phyloP scores from a whole-genome alignment of 2,329 filamentous ascomycete species.

The Graphilbum ipis-grandicollis region DNA sequence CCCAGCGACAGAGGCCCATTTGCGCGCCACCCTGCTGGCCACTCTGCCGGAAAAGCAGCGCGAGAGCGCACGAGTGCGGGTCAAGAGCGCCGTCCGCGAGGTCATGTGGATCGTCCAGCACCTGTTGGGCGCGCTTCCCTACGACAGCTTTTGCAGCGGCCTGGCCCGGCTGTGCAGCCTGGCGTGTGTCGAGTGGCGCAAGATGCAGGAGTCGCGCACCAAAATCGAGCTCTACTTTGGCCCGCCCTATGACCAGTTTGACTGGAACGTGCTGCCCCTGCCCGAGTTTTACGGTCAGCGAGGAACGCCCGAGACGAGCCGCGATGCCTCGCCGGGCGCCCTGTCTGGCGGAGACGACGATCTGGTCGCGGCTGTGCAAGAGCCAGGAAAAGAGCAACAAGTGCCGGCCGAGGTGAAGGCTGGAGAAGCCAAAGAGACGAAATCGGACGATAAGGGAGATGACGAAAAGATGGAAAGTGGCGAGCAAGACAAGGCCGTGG shows the following conservation, averaged over 20 bases:
- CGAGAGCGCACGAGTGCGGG: slow-evolving; percentile 12
- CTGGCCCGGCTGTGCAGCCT: slow-evolving; percentile 14
- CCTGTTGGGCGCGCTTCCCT: slow-evolving; percentile 15
- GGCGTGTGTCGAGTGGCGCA: slow-evolving; percentile 16
- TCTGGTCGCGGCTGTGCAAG: neutral
- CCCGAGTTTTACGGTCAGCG: slow-evolving; percentile 11
- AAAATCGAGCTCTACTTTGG: slow-evolving; percentile 21
- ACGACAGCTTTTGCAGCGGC: slow-evolving; percentile 14
- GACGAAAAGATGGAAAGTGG: neutral
- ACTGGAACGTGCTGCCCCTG: slow-evolving; percentile 18
- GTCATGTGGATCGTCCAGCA: slow-evolving; percentile 18
- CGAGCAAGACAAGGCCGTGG: slow-evolving; percentile 1
- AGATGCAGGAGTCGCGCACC: slow-evolving; percentile 14
- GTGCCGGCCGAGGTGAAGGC: too few relatives aligned
- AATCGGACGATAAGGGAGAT: too few relatives aligned
- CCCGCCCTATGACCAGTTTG: slow-evolving; percentile 17
- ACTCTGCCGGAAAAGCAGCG: slow-evolving; percentile 15
- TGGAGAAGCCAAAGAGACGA: too few relatives aligned
- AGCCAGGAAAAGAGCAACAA: too few relatives aligned
- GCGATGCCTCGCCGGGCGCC: too few relatives aligned
- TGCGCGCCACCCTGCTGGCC: slow-evolving; percentile 15
- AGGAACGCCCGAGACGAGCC: neutral
- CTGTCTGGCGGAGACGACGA: too few relatives aligned
- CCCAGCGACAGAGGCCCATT: slow-evolving; percentile 14
- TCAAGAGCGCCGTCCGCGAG: slow-evolving; percentile 17